Evolutionary conservation across 257 asterid genomes (phyloP).

Genomic region (Gardenia jasminoides): DNA sequence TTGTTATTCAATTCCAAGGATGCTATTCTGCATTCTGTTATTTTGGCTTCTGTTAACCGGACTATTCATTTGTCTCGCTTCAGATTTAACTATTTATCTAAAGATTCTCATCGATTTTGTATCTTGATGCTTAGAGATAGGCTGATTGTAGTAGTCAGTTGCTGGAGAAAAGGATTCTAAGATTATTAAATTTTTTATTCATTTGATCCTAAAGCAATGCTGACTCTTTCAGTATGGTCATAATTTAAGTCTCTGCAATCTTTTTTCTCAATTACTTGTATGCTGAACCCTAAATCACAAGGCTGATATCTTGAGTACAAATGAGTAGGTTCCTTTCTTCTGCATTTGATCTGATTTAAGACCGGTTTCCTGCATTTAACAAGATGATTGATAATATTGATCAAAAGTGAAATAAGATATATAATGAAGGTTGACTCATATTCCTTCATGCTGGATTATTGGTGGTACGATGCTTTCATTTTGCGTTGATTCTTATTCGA

Average conservation of each 20-base stretch:
- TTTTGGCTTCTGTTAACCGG: background rate
- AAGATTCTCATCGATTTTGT: background rate
- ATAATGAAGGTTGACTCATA: background rate
- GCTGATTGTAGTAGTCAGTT: background rate
- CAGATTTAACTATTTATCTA: background rate
- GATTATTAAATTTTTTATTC: background rate
- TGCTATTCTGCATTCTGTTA: slow-evolving; percentile 7
- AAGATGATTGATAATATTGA: background rate
- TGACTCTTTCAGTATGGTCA: background rate
- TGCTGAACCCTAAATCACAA: background rate
- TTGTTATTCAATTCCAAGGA: slow-evolving; percentile 4
- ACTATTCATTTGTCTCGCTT: background rate
- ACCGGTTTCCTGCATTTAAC: background rate
- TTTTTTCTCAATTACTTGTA: background rate
- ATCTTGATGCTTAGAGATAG: background rate
- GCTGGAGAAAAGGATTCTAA: background rate
- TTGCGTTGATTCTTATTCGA: background rate
- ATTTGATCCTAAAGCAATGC: background rate
- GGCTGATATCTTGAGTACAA: background rate
- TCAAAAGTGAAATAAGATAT: background rate
- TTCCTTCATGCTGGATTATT: background rate
- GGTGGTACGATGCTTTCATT: background rate
- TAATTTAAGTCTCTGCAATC: background rate
- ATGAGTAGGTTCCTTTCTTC: background rate
- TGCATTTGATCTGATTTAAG: background rate